Conservation (phyloP, 2,329 filamentous ascomycete species). For the Botryotinia globosa region DNA sequence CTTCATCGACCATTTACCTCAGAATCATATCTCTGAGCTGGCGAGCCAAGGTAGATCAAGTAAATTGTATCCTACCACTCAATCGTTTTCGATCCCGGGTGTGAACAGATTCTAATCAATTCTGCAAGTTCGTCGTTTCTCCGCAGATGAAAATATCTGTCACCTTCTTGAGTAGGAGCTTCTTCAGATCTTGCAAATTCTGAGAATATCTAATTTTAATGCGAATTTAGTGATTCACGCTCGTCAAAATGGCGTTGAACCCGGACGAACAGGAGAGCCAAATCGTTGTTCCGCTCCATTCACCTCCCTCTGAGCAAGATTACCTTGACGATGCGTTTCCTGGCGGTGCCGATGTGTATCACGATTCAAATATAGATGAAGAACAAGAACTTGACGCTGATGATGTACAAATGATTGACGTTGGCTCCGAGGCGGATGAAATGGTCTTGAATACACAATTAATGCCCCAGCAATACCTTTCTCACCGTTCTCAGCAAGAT, state of each 20-base stretch:
- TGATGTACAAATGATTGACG: neutral
- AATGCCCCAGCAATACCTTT: neutral
- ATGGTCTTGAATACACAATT: neutral
- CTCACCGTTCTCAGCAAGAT: constrained; percentile 12
- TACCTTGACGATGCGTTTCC: neutral
- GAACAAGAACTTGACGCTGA: neutral
- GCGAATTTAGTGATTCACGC: neutral
- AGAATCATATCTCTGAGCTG: neutral
- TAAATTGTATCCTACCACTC: neutral
- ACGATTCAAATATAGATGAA: neutral
- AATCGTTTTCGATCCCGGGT: neutral
- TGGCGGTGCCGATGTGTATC: neutral
- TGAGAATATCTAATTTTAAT: neutral
- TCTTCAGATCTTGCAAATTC: too few relatives aligned
- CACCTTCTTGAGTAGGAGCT: neutral
- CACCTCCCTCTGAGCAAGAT: neutral
- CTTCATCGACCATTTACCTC: too few relatives aligned
- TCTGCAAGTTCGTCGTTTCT: neutral
- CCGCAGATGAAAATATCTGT: neutral
- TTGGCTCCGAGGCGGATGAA: neutral
- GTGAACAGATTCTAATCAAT: neutral
- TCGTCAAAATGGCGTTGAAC: constrained; percentile 10
- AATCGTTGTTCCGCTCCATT: constrained; percentile 3
- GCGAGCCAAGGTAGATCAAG: too few relatives aligned
- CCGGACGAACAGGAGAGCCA: constrained; percentile 24